Evolutionary conservation across 495 filamentous ascomycete genomes (phyloP).

Genomic region (Letharia lupina): DNA sequence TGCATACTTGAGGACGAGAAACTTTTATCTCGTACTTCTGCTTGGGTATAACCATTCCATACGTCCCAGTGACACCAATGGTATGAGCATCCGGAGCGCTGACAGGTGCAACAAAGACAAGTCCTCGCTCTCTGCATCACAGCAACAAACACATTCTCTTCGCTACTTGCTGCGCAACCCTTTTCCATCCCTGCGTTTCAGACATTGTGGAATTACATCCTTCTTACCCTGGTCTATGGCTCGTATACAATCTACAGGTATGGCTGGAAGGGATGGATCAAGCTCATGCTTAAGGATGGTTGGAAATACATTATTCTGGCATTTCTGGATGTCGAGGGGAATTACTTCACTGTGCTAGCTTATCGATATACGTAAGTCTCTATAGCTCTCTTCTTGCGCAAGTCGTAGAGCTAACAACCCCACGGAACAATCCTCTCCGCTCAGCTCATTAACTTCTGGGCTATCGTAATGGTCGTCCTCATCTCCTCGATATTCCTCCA

Average conservation of each 20-base stretch:
- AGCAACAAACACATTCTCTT: conserved; percentile 77
- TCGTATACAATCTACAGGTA: conserved; percentile 74
- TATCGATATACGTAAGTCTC: conserved; percentile 64
- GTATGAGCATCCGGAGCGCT: no score
- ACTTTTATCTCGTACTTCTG: conserved; percentile 76
- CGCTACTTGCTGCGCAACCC: conserved; percentile 55
- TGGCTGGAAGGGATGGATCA: conserved; percentile 61
- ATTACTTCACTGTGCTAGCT: conserved; percentile 93
- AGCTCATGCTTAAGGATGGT: conserved; percentile 56
- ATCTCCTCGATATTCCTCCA: conserved; percentile 72
- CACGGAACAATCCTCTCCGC: conserved; percentile 44
- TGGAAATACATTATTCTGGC: conserved; percentile 93
- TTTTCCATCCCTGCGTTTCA: conserved; percentile 96
- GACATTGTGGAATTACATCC: conserved; percentile 84
- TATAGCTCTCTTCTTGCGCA: conserved; percentile 50
- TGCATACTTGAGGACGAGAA: conserved; percentile 69
- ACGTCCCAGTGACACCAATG: no score
- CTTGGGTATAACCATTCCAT: conserved; percentile 48
- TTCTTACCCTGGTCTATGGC: conserved; percentile 78
- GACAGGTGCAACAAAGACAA: conserved; percentile 47
- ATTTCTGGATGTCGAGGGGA: conserved; percentile 91
- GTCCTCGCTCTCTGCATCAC: conserved; percentile 81
- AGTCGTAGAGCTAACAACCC: not conserved
- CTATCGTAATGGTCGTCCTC: conserved; percentile 84
- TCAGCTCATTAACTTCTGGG: conserved; percentile 98